Percentiles rank a stretch among this genome's conserved stretches.
These are phyloP conservation scores for Umbelopsis sp. DNA, from an alignment of 192 early-diverging fungal species.

Conservation along the genomic window DNA sequence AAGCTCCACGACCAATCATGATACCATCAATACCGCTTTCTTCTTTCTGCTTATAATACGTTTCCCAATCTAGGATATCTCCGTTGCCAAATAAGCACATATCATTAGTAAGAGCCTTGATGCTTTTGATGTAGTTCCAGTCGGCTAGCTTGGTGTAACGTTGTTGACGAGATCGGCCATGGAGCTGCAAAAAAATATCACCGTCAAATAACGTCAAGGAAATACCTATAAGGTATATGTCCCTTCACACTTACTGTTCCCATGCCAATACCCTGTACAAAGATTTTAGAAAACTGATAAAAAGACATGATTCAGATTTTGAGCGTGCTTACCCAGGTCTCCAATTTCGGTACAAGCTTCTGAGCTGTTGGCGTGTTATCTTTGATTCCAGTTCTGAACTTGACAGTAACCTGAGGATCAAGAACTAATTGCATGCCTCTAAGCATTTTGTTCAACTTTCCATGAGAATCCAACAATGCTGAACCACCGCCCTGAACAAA, in stretches of 20 bases:
- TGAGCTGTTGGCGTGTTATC: slow-evolving; percentile 68
- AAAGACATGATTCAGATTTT: background rate
- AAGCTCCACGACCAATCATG: slow-evolving; percentile 87
- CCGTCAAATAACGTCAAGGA: background rate
- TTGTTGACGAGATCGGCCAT: slow-evolving; percentile 91
- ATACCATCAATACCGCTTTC: slow-evolving; percentile 72
- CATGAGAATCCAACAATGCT: slow-evolving; percentile 71
- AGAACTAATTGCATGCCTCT: slow-evolving; percentile 69
- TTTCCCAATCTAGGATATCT: slow-evolving; percentile 83
- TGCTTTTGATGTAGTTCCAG: slow-evolving; percentile 88
- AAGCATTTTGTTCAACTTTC: slow-evolving; percentile 76
- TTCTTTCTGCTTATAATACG: slow-evolving; percentile 77
- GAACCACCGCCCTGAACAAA: slow-evolving; percentile 73
- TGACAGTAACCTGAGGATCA: slow-evolving; percentile 87
- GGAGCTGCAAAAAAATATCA: slow-evolving; percentile 53
- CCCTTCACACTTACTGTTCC: slow-evolving; percentile 52
- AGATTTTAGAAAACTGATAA: background rate
- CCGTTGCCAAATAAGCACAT: slow-evolving; percentile 79
- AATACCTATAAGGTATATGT: background rate
- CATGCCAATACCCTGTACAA: slow-evolving; percentile 52
- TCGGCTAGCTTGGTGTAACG: slow-evolving; percentile 89
- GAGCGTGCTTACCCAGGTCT: slow-evolving; percentile 48
- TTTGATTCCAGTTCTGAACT: slow-evolving; percentile 81
- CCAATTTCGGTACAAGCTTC: slow-evolving; percentile 72
- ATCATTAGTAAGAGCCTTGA: slow-evolving; percentile 41